Base-by-base conservation (phyloP, 306 rosid species). In the Sesbania bispinosa region DNA sequence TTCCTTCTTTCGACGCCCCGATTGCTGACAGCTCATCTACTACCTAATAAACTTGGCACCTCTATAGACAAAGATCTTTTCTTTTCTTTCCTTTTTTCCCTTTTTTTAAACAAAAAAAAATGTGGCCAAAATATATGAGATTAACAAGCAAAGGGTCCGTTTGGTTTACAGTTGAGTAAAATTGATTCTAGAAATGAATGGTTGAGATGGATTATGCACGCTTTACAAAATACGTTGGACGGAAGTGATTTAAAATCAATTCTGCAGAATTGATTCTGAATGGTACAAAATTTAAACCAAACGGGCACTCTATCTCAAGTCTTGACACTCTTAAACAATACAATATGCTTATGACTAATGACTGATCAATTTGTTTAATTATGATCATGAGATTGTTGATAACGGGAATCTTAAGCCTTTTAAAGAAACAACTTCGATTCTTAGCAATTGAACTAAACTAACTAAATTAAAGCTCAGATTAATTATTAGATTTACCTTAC, bases 1-100 rank as follows among this genome's bases (percentile, higher is more conserved):
- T 11, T 45, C 27, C 68, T 38, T 60, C 67, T 62, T 38, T 47
- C 11, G 45, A 36, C 43, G 46, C 30, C 61, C 46, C 74, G 24
- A 51, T 79, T 71, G 67, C 39, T 57, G 64, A 86, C 88, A 83
- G 69, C 86, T 59, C 81, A 81, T 75, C 48, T 3, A n/a, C n/a
- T n/a, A 9, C 51, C 51, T 57, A 39, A 74, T 62, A 4, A 74
- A 74, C 63, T 29, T 62, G 10, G 26, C 43, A 51, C 65, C 72
- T 35, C 65, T 29, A 18, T 13, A 6, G 42, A 62, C 53, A 62
- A 15, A 35, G 3, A 19, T 61, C 4, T 3, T 73, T 74, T 50
- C 36, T 21, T 62, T 38, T 62, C 2, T 23, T 41, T 36, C 19
- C 7, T 3, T 15, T 19, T 43, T 23, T 27, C 39, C 6, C 7